Evolutionary conservation across 345 rosid genomes (phyloP), one percentile per base, ranked within the genome.

Genomic region (Brassica cretica): DNA sequence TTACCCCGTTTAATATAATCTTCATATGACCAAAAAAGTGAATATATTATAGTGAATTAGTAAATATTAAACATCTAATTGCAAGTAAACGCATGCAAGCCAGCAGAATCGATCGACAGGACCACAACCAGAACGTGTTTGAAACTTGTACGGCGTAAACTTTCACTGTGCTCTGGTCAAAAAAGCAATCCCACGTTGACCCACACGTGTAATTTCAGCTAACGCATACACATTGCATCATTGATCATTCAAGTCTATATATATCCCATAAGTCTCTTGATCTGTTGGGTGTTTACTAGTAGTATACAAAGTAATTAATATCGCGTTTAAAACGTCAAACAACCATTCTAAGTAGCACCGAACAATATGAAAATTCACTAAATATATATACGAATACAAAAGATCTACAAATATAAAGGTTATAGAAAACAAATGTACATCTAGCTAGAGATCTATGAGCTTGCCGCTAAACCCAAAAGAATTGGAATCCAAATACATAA

Each of bases 61-160:
- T 2, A 53, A 32, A 4, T 32, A 24, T 24, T 53, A 6, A 53
- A 16, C 2, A 8, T 2, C 61, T 18, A 60, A 60, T 11, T 19
- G 16, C 35, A 60, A 60, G 33, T 12, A 25, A 60, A 11, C 8
- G 19, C 19, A n/a, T 14, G 55, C 55, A 63, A n/a, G 11, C 41
- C 4, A 21, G 6, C 19, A 64, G 25, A 46, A 46, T 18, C 5
- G 55, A 65, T 21, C 51, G 3, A 64, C 24, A n/a, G 19, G 41
- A n/a, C 66, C 64, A 6, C 29, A 33, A 55, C 16, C 39, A 66
- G 25, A 64, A 21, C 66, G 72, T 55, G 41, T 37, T 75, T 37
- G 30, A 56, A 75, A 75, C 78, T 75, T 75, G 66, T 66, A 75
- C 72, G 78, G 72, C 25, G 15, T 16, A 10, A 56, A 66, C 59